Evolutionary conservation across 2,329 filamentous ascomycete species (phyloP).

Genomic region (Calonectria pseudoreteaudii): DNA sequence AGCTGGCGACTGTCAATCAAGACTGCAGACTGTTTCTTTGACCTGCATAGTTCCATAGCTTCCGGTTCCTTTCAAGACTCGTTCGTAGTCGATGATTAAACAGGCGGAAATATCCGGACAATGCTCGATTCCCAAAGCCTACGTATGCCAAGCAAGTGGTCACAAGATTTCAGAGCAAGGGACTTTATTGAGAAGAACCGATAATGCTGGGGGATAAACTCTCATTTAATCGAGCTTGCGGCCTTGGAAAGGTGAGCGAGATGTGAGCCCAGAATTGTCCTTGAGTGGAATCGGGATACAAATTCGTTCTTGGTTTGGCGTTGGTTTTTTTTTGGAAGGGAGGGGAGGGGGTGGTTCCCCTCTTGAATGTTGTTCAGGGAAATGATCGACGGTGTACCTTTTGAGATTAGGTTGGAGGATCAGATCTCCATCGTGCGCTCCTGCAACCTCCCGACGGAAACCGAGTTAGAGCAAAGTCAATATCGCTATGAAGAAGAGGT

Average conservation of each 20-base stretch:
- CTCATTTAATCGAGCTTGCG: not conserved
- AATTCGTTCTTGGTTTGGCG: not conserved
- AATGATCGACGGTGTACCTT: slow-evolving; percentile 7
- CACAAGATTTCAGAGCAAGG: not conserved
- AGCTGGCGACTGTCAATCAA: not conserved
- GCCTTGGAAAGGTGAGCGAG: not conserved
- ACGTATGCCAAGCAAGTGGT: not conserved
- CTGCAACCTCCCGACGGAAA: slow-evolving; percentile 5
- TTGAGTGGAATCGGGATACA: too few species aligned
- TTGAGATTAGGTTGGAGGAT: slow-evolving; percentile 6
- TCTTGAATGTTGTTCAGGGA: not conserved
- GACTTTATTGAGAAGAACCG: not conserved
- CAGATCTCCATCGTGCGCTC: not conserved
- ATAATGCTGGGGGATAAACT: not conserved
- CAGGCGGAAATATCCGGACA: not conserved
- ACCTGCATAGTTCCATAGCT: not conserved
- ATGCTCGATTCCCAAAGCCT: not conserved
- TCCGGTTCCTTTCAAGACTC: not conserved
- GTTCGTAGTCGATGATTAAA: not conserved
- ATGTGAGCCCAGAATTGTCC: not conserved
- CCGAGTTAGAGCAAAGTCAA: slow-evolving; percentile 6
- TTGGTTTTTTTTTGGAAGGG: not conserved
- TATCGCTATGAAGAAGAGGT: not conserved
- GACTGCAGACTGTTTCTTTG: not conserved
- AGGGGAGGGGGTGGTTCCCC: not conserved